Evolutionary conservation across 1,284 basidiomycete species (phyloP), one percentile per base, ranked within the genome.

Genomic region (Moesziomyces aphidis): DNA sequence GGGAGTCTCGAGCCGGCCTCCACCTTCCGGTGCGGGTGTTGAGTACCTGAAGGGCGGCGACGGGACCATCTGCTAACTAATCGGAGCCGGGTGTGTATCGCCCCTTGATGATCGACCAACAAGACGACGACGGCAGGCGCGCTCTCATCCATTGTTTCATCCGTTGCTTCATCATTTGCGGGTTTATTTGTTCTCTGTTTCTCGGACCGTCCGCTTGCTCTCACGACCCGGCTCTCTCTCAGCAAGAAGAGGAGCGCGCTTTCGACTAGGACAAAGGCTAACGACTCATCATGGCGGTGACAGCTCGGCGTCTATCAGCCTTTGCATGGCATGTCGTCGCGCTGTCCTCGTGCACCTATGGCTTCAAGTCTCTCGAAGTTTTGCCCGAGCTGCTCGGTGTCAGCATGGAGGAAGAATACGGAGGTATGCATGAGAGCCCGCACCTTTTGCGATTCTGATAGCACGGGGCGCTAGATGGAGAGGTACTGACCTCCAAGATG

Each of bases 321-420:
- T 22, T 72, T 24, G 26, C 26, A 9, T 72, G 69, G 59, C 73
- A 73, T 36, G 5, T 39, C 42, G 42, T 61, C 4, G 73, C 69
- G 21, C 46, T 76, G 26, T 43, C 50, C 15, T 69, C 71, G 6
- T 69, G 68, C 54, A 26, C 45, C 24, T 73, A 73, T 42, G 73
- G 61, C 34, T 76, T 76, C 44, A 55, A 42, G 23, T 66, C 59
- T 15, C 50, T 76, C 17, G 28, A 61, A 5, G 23, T 49, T 9
- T 19, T 76, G 45, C 39, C 51, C 4, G 60, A 68, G 7, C 23
- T 76, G 39, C 11, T 61, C 11, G 69, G 61, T 34, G 26, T 56
- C 47, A n/a, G 19, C 46, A 58, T 65, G 56, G 19, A 22, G 13
- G 39, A 63, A 17, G 58, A 66, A 24, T 75, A 67, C 39, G 73